Conservation (phyloP, 1,284 basidiomycete genomes). For the Ceratorhiza oryzae-sativae region DNA sequence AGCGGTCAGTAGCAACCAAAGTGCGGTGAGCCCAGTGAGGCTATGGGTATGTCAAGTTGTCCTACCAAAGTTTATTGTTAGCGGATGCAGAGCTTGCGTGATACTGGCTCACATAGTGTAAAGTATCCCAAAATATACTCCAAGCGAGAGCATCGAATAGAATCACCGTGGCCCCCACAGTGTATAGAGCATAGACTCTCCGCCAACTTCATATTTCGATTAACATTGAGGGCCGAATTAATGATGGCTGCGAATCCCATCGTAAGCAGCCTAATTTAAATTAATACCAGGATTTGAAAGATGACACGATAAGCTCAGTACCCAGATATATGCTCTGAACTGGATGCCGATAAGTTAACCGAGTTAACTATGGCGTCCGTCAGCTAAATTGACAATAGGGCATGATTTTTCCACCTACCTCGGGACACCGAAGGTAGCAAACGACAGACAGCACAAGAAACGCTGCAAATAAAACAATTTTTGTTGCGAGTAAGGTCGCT, state of each 20-base stretch:
- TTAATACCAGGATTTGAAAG: not conserved
- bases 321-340: slow-evolving; percentile 32
- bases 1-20: slow-evolving; percentile 17
- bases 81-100: not conserved
- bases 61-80: not conserved
- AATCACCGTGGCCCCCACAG: slow-evolving; percentile 30
- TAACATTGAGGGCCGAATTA: slow-evolving; percentile 22
- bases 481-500: slow-evolving; percentile 5
- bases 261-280: slow-evolving; percentile 1
- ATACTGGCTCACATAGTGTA: slow-evolving; percentile 19
- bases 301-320: not conserved
- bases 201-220: not conserved
- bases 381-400: not conserved
- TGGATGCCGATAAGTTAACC: slow-evolving; percentile 8
- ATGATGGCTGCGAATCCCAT: slow-evolving; percentile 37
- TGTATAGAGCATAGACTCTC: not conserved
- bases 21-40: slow-evolving; percentile 11
- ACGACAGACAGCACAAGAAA: not conserved
- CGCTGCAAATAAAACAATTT: not conserved
- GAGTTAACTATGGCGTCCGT: not conserved
- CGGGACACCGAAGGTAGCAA: slow-evolving; percentile 12
- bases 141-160: not conserved
- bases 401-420: slow-evolving; percentile 8
- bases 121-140: slow-evolving; percentile 13
- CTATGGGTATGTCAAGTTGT: slow-evolving; percentile 24